Evolutionary conservation across 2,329 filamentous ascomycete species (phyloP), one percentile per base, ranked within the genome.

Genomic region (Sporothrix humicola): DNA sequence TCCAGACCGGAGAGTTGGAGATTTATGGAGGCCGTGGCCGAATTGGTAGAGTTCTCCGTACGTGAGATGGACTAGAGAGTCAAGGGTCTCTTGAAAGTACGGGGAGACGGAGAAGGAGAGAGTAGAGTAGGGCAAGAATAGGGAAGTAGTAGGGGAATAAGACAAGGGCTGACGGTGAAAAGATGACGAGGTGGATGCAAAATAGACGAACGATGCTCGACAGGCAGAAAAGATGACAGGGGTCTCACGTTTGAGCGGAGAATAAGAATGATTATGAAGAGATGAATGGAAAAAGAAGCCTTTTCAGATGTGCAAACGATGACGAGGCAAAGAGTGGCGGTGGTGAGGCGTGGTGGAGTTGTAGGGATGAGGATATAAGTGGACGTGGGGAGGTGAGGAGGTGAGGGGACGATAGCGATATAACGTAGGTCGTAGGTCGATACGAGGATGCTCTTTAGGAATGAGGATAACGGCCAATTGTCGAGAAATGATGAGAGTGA

Each of bases 101-200:
- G 31, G 31, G 31, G 31, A 37, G 31, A 37, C 31, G 31, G 31
- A 7, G 4, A 37, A 37, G 31, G 31, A 5, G 4, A 37, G 31
- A 37, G 31, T 37, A 5, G 31, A 23, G 52, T 17, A 17, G 17
- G 42, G n/a, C n/a, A 46, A 20, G 31, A 44, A 37, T 37, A 37
- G 31, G 31, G 4, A 37, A 37, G 31, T 37, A 37, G 31, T 5
- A 37, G 31, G 31, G 31, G 10, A 65, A 42, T 8, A 15, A n/a
- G 52, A 48, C 42, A 66, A 66, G 61, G 61, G 61, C 61, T 66
- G 61, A 66, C 61, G 37, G 42, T 66, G 61, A 48, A 37, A 26
- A 13, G 61, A 23, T 23, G 61, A 23, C 42, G 4, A 46, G 61
- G 20, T 4, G 17, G 13, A 20, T 12, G 17, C 44, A 37, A 63